Base-by-base conservation (phyloP, 805 yeast species). In the Candida sithepensis region DNA sequence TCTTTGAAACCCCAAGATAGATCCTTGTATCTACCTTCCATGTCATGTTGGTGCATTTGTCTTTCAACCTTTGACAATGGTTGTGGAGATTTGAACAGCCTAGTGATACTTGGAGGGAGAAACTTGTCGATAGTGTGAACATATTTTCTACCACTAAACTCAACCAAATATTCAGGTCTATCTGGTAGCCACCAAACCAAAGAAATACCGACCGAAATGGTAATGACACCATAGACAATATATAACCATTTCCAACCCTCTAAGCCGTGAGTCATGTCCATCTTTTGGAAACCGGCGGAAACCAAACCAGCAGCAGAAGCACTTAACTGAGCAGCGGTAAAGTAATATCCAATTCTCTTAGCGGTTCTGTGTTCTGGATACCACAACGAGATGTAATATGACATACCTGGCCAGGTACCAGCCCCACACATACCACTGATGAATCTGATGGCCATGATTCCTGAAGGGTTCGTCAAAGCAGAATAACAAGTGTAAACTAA, bases 361-460 rank as follows among this genome's bases (percentile, higher is more conserved):
- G 95, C 86, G 55, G 82, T 78, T 50, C 94, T 72, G 41, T 85
- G 82, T 44, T 82, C 78, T 2, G 96, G 96, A 60, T 88, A 88
- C 92, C 95, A 88, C 57, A 88, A 69, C 0, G 91, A 79, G 39
- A 88, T 73, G 59, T 88, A 88, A 66, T 88, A 88, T 20, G 89
- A 80, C 84, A 88, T 73, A 9, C 95, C 96, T 1, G 96, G 96
- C 96, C 96, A 88, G 3, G 88, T 81, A 38, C 96, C 96, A 10
- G 96, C 94, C 44, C 88, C 88, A 48, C 84, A 85, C 47, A 84
- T 55, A 42, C 96, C 96, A 24, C 85, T 76, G 48, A 88, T 73
- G 49, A 88, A 80, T 53, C 95, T 73, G 39, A 82, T 65, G 2
- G 90, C 95, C 48, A 82, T 79, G 26, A 88, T 69, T 4, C 92